These are phyloP conservation scores for Calonectria ilicicola DNA, from an alignment of 2,329 filamentous ascomycete genomes.

Conservation along the genomic window DNA sequence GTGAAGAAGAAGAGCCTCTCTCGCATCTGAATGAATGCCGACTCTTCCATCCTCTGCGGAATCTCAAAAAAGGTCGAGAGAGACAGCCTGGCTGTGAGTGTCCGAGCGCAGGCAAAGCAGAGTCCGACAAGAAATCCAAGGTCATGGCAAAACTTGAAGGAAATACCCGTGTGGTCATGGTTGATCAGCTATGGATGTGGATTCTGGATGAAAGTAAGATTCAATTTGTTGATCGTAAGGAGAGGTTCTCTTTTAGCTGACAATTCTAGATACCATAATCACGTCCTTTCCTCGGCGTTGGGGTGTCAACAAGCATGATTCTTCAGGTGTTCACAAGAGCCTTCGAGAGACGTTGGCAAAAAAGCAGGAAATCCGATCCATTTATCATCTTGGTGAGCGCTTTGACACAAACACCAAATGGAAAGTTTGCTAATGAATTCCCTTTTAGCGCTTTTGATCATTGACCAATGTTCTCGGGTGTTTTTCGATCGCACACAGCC, in stretches of 20 bases:
- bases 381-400: constrained; percentile 30
- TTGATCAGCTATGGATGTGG: constrained; percentile 60
- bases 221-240: too few species aligned
- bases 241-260: neutral
- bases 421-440: neutral
- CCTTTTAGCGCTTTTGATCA: constrained; percentile 48
- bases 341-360: constrained; percentile 49
- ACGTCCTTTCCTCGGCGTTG: constrained; percentile 57
- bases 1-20: neutral
- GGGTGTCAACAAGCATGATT: constrained; percentile 54
- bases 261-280: constrained; percentile 44
- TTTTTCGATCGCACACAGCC: constrained; percentile 54
- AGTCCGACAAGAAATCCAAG: neutral
- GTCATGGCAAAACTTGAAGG: neutral
- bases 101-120: neutral
- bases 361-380: constrained; percentile 46
- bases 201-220: constrained; percentile 47
- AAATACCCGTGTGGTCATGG: constrained; percentile 50
- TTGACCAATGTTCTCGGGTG: constrained; percentile 54
- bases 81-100: too few species aligned
- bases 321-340: constrained; percentile 54
- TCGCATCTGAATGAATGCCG: neutral
- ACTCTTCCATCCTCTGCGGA: neutral
- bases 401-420: neutral
- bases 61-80: neutral